phyloP scores from a whole-genome alignment of 768 basidiomycete genomes.

The Phlebiopsis gigantea region DNA sequence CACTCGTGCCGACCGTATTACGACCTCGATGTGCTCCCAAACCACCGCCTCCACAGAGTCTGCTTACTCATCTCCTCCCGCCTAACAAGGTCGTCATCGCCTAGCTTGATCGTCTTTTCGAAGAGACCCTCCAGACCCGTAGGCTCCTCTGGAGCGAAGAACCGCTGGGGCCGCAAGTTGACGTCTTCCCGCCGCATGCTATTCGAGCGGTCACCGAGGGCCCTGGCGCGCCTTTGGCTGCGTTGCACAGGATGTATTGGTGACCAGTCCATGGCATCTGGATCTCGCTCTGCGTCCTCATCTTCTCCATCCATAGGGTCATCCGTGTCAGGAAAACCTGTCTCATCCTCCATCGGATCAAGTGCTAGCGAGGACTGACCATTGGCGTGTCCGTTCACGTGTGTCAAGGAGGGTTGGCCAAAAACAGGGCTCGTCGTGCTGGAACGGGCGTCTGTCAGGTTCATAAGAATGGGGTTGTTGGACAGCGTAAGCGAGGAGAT shows the following conservation, averaged over 20 bases:
- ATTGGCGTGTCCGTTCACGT: constrained; percentile 5
- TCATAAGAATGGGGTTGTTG: constrained; percentile 55
- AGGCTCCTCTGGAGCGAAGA: constrained; percentile 73
- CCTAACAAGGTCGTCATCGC: constrained; percentile 15
- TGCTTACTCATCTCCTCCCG: background rate
- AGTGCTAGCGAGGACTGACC: background rate
- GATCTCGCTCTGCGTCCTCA: constrained; percentile 29
- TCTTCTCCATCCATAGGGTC: constrained; percentile 24
- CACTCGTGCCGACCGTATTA: background rate
- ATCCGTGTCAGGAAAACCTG: constrained; percentile 26
- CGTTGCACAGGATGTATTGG: constrained; percentile 40
- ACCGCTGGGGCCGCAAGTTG: constrained; percentile 66
- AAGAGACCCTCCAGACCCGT: constrained; percentile 73
- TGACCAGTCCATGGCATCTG: constrained; percentile 64
- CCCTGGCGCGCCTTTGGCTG: background rate
- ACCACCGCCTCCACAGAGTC: background rate
- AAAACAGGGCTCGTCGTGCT: constrained; percentile 48
- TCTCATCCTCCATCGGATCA: constrained; percentile 21
- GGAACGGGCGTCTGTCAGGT: constrained; percentile 14
- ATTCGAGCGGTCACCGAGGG: background rate
- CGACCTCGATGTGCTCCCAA: background rate
- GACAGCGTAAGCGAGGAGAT: constrained; percentile 61
- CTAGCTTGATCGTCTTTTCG: constrained; percentile 42
- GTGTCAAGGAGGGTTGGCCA: constrained; percentile 58
- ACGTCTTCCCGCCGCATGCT: constrained; percentile 29